Conservation (phyloP, 176 grass and related monocot species). For the Carex parvula region DNA sequence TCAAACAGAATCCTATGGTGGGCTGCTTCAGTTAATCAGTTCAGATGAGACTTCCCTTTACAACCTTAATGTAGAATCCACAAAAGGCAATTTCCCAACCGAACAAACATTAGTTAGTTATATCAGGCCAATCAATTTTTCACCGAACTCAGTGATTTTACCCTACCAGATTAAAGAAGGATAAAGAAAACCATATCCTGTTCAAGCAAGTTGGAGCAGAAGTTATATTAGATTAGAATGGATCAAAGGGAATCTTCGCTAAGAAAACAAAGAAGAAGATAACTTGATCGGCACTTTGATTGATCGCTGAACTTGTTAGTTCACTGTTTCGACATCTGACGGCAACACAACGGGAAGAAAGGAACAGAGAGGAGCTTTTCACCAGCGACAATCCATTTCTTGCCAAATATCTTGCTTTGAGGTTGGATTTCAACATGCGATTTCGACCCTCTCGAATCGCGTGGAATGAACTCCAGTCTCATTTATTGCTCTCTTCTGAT, state of each 20-base stretch:
- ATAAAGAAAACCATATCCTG: not conserved
- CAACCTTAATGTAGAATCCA: not conserved
- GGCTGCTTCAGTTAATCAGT: not conserved
- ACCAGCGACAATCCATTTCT: no score
- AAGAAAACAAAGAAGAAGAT: no score
- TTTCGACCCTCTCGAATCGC: no score
- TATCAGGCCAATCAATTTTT: conserved; percentile 3
- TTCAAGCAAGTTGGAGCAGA: not conserved
- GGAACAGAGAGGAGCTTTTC: no score
- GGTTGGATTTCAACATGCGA: no score
- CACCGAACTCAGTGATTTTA: not conserved
- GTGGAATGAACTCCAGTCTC: no score
- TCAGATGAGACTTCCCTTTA: not conserved
- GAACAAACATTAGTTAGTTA: not conserved
- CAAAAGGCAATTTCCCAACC: not conserved
- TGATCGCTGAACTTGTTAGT: no score
- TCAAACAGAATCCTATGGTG: not conserved
- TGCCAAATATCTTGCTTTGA: no score
- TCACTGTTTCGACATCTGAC: no score
- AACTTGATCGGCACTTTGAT: no score
- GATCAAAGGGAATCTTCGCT: not conserved
- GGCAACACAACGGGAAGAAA: no score
- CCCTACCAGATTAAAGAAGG: not conserved
- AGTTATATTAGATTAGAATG: not conserved
- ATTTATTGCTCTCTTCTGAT: no score